Evolutionary conservation across 2,329 filamentous ascomycete species (phyloP), one percentile per base, ranked within the genome.

Genomic region (Neofusicoccum parvum): DNA sequence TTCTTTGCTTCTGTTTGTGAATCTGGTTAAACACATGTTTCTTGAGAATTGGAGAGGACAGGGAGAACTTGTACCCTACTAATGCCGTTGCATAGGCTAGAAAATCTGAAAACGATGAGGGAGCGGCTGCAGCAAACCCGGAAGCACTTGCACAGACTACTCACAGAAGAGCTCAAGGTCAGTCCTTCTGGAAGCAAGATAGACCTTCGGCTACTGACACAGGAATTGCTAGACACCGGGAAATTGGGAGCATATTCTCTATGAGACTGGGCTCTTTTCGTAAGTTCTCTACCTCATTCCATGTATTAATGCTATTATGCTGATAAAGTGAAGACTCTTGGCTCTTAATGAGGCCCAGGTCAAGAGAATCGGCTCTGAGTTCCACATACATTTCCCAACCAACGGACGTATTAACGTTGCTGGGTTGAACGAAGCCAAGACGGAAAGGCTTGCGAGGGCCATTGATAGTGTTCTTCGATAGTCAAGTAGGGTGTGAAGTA

Each of bases 391-490:
- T 67, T 66, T 73, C 63, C 70, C 69, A 5, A 51, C 64, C 27
- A 72, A 66, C 51, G 71, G 71, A 4, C 70, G 71, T 10, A 73
- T 72, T 62, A 73, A 72, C 50, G 66, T 74, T 23, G 69, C 71
- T 10, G 72, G 70, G 5, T 63, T 74, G 64, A 72, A 70, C 59
- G 45, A 64, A 46, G 64, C 51, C 10, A 71, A 70, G 37, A 63
- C 72, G 7, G 67, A 68, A 11, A 64, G 41, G 34, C 66, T 72
- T 56, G 71, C 71, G 39, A 56, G 46, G 27, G 68, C 71, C 10
- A 69, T 73, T 50, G 67, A 70, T 34, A 54, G 67, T 15, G 68
- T 70, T 3, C 67, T 70, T 12, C 60, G 56, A 34, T 34, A 20
- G 27, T 2, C 5, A 32, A 32, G 27, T 32, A 5, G 0, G 7